Conservation (phyloP, 768 basidiomycete species). For the Rhizopogon rudus region DNA sequence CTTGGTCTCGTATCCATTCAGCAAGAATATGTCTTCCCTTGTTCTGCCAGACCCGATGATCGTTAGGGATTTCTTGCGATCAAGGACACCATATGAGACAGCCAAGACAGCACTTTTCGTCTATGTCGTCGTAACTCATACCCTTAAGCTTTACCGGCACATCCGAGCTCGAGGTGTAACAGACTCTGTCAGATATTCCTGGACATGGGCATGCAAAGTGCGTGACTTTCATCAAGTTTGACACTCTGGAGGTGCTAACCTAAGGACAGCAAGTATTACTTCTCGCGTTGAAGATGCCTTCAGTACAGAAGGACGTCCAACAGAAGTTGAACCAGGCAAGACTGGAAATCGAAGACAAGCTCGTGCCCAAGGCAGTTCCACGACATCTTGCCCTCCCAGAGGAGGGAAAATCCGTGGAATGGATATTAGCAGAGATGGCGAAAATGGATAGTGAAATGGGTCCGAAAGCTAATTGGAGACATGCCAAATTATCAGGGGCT, state of each 20-base stretch:
- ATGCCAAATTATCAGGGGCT: conserved; percentile 78
- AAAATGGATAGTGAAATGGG: conserved; percentile 65
- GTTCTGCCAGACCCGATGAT: neutral
- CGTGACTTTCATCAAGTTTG: neutral
- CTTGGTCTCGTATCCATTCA: conserved; percentile 1
- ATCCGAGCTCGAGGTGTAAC: conserved; percentile 33
- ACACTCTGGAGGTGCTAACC: neutral
- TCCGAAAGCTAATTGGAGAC: conserved; percentile 47
- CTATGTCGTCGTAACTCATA: conserved; percentile 26
- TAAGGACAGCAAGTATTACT: conserved; percentile 44
- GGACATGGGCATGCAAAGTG: conserved; percentile 23
- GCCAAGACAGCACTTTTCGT: conserved; percentile 30
- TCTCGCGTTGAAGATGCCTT: conserved; percentile 57
- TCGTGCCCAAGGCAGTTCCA: conserved; percentile 64
- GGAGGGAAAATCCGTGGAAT: conserved; percentile 59
- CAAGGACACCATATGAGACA: conserved; percentile 19
- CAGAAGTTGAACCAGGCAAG: conserved; percentile 60
- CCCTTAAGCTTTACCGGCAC: conserved; percentile 25
- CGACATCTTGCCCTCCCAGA: conserved; percentile 65
- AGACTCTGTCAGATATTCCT: conserved; percentile 20
- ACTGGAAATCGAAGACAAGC: conserved; percentile 57
- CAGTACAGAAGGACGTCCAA: conserved; percentile 53
- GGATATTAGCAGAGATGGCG: conserved; percentile 77
- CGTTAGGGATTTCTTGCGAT: conserved; percentile 12
- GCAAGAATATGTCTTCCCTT: conserved; percentile 6